These are phyloP conservation scores for Cercospora sojina DNA, from an alignment of 2,329 filamentous ascomycete species.

Conservation along the genomic window DNA sequence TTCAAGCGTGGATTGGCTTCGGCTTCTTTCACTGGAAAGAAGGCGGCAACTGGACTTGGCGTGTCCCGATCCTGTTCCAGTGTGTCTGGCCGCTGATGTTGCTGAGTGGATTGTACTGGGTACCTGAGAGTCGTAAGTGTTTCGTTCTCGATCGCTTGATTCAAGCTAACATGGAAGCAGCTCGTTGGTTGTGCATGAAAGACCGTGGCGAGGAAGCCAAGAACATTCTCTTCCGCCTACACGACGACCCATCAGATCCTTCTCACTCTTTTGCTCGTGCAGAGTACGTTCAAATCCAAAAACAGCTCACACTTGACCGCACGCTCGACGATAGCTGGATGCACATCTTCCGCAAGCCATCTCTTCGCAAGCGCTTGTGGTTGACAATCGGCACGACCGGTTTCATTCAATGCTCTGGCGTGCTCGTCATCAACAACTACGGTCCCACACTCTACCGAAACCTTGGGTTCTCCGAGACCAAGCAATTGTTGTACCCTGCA, in stretches of 20 bases:
- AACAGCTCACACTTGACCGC: slow-evolving; percentile 35
- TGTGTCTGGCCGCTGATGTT: slow-evolving; percentile 23
- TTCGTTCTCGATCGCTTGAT: background rate
- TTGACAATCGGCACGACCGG: slow-evolving; percentile 33
- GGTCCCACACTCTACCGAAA: slow-evolving; percentile 35
- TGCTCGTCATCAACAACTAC: slow-evolving; percentile 37
- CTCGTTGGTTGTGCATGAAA: slow-evolving; percentile 32
- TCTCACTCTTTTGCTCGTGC: slow-evolving; percentile 31
- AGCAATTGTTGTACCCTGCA: slow-evolving; percentile 34
- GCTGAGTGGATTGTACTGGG: slow-evolving; percentile 18
- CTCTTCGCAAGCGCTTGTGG: slow-evolving; percentile 33
- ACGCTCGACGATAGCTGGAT: slow-evolving; percentile 32
- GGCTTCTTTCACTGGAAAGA: slow-evolving; percentile 25
- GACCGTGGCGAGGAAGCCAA: slow-evolving; percentile 25
- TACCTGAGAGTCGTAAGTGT: slow-evolving; percentile 23
- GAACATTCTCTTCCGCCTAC: slow-evolving; percentile 28
- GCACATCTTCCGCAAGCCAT: slow-evolving; percentile 33
- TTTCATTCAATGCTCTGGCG: slow-evolving; percentile 35
- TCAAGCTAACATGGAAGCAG: slow-evolving; percentile 7
- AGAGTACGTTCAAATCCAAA: slow-evolving; percentile 36
- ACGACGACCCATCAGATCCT: slow-evolving; percentile 28
- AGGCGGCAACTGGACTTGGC: slow-evolving; percentile 22
- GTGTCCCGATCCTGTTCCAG: slow-evolving; percentile 21
- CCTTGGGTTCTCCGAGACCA: slow-evolving; percentile 32
- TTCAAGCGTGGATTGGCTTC: slow-evolving; percentile 23